A percentile compares a stretch with the other conserved stretches of the same genome.
Conservation (phyloP, 169 alveolate species). For the Cryptosporidium andersoni region DNA sequence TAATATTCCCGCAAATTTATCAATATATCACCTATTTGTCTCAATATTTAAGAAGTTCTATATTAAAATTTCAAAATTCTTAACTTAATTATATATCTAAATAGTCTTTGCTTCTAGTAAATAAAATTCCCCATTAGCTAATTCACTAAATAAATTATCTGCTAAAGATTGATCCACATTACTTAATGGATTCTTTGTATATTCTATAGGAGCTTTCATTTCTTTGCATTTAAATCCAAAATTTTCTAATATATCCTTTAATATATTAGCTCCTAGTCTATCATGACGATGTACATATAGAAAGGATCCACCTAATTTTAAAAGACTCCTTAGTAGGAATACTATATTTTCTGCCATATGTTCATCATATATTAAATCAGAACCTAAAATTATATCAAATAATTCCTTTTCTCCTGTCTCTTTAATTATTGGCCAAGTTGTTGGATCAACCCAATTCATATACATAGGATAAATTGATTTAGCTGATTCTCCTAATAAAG, state of each 20-base stretch:
- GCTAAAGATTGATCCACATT: constrained; percentile 12
- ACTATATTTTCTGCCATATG: constrained; percentile 35
- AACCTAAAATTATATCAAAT: constrained; percentile 58
- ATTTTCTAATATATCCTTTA: constrained; percentile 22
- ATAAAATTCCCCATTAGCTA: constrained; percentile 29
- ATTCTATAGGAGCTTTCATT: constrained; percentile 23
- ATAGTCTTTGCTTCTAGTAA: constrained; percentile 23
- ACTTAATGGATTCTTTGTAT: constrained; percentile 39
- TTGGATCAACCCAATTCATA: constrained; percentile 46
- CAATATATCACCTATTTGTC: neutral
- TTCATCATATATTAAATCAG: constrained; percentile 39
- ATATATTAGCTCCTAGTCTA: constrained; percentile 29
- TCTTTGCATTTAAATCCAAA: constrained; percentile 19
- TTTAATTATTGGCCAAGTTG: neutral
- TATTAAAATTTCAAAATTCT: too few species aligned
- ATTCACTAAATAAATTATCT: constrained; percentile 39
- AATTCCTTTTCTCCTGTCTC: neutral
- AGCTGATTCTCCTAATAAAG: neutral
- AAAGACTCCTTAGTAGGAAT: constrained; percentile 9
- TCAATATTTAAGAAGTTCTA: neutral
- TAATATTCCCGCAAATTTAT: neutral
- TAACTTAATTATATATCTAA: too few species aligned
- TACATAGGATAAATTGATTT: constrained; percentile 24
- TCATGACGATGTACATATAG: constrained; percentile 54
- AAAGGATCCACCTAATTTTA: constrained; percentile 11